Conservation (phyloP, 129 eudicot genomes). For the Centrapalus pauciflorus region DNA sequence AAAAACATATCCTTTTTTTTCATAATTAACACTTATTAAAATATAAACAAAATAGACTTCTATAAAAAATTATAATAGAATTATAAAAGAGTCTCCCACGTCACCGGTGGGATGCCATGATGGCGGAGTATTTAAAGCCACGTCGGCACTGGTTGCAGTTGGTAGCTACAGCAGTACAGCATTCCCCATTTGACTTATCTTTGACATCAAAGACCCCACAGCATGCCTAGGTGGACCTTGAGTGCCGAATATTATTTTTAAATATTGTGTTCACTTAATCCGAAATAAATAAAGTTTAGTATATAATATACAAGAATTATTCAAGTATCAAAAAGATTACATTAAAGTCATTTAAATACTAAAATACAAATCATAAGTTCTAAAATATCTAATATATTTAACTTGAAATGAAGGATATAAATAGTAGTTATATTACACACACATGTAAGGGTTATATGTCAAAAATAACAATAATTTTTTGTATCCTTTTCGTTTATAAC, state of each 20-base stretch:
- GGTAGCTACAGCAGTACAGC: too few species aligned
- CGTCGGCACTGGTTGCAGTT: neutral
- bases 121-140: neutral
- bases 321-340: too few species aligned
- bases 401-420: too few species aligned
- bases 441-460: neutral
- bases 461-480: too few species aligned
- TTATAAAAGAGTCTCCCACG: neutral
- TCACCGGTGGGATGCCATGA: neutral
- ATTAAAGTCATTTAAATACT: too few species aligned
- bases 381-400: too few species aligned
- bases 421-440: neutral
- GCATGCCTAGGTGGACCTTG: neutral
- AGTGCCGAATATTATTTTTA: neutral
- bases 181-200: neutral
- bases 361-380: too few species aligned
- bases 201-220: neutral
- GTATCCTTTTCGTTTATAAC: too few species aligned
- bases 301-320: neutral
- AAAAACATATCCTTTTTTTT: too few species aligned
- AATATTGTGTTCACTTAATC: neutral
- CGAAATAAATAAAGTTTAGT: neutral
- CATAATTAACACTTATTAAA: too few species aligned
- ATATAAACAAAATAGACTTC: neutral
- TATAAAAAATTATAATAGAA: too few species aligned